Base-by-base conservation (phyloP, 768 basidiomycete species). In the Daedaleopsis sinensis region DNA sequence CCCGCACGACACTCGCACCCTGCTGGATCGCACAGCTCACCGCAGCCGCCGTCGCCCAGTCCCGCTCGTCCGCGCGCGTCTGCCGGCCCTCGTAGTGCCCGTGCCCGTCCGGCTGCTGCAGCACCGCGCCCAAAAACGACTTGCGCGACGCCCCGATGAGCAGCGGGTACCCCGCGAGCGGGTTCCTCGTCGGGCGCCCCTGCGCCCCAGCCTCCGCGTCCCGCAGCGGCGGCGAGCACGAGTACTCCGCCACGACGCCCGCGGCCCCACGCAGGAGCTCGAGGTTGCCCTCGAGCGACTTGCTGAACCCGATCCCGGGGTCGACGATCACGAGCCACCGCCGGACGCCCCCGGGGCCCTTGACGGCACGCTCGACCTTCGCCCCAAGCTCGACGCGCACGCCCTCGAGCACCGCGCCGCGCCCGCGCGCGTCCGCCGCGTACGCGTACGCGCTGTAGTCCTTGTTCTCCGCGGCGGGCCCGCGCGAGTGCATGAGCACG, bases 301-400 rank as follows among this genome's bases (percentile, higher is more conserved):
- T 98, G 74, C 95, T 96, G 73, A 98, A 99, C 37, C 97, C 96
- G 55, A 98, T 77, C 0, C 96, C 96, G 3, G 96, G 93, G 76
- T 98, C 97, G 24, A 89, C 82, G 55, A 98, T 82, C 63, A 98
- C 85, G 61, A 92, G 82, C 96, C 96, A 98, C 53, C 91, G 77
- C 58, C 92, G 80, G 11, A 98, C 74, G 0, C 94, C 93, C 0
- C 87, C 87, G 52, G 73, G 78, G 0, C 89, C 89, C 32, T 77
- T 80, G 23, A 97, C 81, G 24, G 90, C 84, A 10, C 71, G 67
- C 11, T 87, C 80, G 1, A 94, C 83, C 66, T 88, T 88, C 43
- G 73, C 75, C 0, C 89, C 91, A 1, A 96, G 81, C 71, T 98
- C 96, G 0, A 74, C 67, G 9, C 83, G 78, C 0, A 98, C 86